Percentiles rank a stretch among this genome's conserved stretches.
phyloP scores from a whole-genome alignment of 305 asterid species.

The Solanum chacoense region DNA sequence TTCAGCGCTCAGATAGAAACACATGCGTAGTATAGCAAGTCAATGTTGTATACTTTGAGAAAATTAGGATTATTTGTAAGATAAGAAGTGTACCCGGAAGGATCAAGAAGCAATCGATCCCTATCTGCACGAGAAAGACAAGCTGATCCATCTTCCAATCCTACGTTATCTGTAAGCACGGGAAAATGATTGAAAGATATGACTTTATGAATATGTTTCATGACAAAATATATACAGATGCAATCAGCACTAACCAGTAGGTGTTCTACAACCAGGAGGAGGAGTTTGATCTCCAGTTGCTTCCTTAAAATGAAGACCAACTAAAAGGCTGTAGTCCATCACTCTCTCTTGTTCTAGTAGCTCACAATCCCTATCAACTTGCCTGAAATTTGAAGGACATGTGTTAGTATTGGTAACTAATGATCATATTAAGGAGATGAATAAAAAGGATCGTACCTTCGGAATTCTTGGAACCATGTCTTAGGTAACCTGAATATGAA shows the following conservation, averaged over 20 bases:
- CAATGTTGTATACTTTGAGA: neutral
- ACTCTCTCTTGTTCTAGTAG: slow-evolving; percentile 84
- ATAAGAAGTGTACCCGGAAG: slow-evolving; percentile 36
- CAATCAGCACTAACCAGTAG: slow-evolving; percentile 33
- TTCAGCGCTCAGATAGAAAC: neutral
- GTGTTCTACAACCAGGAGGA: slow-evolving; percentile 35
- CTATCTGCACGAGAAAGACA: slow-evolving; percentile 48
- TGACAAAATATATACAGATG: neutral
- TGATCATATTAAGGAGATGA: neutral
- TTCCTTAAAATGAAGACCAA: slow-evolving; percentile 79
- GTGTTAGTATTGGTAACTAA: neutral
- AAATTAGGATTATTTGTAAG: neutral
- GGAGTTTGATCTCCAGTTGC: slow-evolving; percentile 30
- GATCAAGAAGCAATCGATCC: slow-evolving; percentile 49
- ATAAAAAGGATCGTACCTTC: slow-evolving; percentile 32
- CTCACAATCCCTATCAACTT: slow-evolving; percentile 84
- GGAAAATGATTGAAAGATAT: neutral
- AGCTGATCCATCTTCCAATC: slow-evolving; percentile 24
- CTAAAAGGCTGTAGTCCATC: slow-evolving; percentile 90
- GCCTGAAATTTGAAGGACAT: slow-evolving; percentile 32
- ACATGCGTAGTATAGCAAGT: neutral
- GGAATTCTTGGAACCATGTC: slow-evolving; percentile 83
- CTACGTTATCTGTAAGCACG: slow-evolving; percentile 18
- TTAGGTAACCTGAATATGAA: slow-evolving; percentile 67
- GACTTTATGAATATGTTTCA: neutral